Evolutionary conservation across 2,329 filamentous ascomycete species (phyloP).

Genomic region (Pyrenophora seminiperda): DNA sequence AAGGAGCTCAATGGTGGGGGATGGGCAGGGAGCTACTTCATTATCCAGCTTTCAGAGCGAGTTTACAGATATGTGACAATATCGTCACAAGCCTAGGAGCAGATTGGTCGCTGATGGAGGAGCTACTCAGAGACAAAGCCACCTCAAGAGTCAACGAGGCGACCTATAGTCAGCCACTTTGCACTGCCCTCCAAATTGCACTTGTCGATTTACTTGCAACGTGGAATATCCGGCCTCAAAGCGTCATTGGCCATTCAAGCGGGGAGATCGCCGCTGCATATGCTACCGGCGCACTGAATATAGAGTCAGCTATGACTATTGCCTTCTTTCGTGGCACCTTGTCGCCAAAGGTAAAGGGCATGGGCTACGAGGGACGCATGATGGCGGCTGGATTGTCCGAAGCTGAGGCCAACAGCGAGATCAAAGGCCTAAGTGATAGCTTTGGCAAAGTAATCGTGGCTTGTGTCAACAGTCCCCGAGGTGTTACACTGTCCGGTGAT

Average conservation of each 20-base stretch:
- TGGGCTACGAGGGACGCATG: constrained; percentile 28
- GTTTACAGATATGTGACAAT: constrained; percentile 6
- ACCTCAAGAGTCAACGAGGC: constrained; percentile 17
- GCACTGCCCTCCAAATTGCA: constrained; percentile 30
- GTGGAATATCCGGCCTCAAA: constrained; percentile 21
- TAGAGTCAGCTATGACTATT: constrained; percentile 15
- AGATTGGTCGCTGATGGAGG: constrained; percentile 17
- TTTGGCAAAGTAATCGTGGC: constrained; percentile 31
- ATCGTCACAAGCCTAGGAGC: constrained; percentile 11
- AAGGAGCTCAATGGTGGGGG: constrained; percentile 50
- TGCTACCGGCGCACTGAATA: constrained; percentile 16
- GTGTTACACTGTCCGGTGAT: constrained; percentile 55
- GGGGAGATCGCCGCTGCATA: constrained; percentile 39
- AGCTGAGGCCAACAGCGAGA: constrained; percentile 6
- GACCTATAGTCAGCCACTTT: constrained; percentile 25
- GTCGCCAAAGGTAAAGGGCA: constrained; percentile 9
- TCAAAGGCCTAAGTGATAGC: constrained; percentile 3
- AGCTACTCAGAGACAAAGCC: constrained; percentile 11
- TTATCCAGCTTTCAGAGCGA: constrained; percentile 17
- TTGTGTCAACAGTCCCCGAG: constrained; percentile 49
- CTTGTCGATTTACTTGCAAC: constrained; percentile 24
- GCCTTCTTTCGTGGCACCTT: constrained; percentile 19
- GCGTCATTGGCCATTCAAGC: constrained; percentile 33
- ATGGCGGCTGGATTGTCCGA: constrained; percentile 40
- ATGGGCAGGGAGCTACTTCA: constrained; percentile 50